Evolutionary conservation across 1,284 basidiomycete genomes (phyloP).

Genomic region (Tilletia caries): DNA sequence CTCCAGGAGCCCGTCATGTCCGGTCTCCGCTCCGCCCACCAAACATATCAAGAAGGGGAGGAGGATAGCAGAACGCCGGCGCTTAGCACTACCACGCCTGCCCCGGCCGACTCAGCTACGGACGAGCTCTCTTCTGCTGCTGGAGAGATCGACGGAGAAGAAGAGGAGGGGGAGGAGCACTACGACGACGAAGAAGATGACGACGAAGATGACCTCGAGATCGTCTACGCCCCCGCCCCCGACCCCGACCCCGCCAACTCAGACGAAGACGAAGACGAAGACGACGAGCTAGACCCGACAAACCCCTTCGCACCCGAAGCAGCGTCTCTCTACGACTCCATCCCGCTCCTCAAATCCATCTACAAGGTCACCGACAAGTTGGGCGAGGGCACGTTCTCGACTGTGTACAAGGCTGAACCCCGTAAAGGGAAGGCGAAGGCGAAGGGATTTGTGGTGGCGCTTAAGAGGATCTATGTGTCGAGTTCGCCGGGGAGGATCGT

Average conservation of each 20-base stretch:
- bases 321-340: background rate
- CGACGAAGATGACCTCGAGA: background rate
- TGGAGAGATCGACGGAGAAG: background rate
- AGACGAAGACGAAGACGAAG: background rate
- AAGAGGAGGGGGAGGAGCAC: background rate
- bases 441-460: constrained; percentile 71
- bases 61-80: no score
- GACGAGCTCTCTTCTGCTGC: no score
- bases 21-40: background rate
- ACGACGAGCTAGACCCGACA: background rate
- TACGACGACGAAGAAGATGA: background rate
- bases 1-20: background rate
- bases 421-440: background rate
- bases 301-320: background rate
- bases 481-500: constrained; percentile 85
- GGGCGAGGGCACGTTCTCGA: constrained; percentile 94
- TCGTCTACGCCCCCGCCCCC: background rate
- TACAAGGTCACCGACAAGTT: constrained; percentile 85
- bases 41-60: no score
- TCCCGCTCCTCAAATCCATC: background rate
- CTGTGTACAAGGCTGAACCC: constrained; percentile 86
- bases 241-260: background rate
- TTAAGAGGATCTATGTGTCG: constrained; percentile 96
- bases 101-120: no score
- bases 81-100: no score